phyloP scores from a whole-genome alignment of 306 rosid genomes.

The Psophocarpus tetragonolobus region DNA sequence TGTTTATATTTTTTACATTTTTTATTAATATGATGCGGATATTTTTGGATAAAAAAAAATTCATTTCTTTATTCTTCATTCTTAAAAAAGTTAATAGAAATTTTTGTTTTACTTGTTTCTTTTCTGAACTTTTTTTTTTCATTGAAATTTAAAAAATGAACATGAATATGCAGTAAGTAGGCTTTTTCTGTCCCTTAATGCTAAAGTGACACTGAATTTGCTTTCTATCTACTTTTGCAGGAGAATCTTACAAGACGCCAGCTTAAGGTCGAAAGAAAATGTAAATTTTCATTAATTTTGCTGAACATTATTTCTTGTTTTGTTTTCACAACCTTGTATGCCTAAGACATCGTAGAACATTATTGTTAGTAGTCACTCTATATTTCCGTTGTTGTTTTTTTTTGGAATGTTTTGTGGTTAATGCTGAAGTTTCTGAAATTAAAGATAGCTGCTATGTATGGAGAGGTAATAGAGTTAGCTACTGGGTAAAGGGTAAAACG shows the following conservation, averaged over 20 bases:
- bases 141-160: no score
- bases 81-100: no score
- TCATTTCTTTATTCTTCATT: no score
- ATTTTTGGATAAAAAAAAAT: no score
- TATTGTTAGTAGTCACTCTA: conserved; percentile 5
- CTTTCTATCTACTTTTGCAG: conserved; percentile 52
- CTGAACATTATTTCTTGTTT: neutral
- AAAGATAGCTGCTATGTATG: neutral
- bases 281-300: conserved; percentile 46
- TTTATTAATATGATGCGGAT: no score
- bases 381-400: neutral
- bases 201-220: conserved; percentile 33
- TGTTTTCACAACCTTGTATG: conserved; percentile 1
- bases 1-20: no score
- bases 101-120: no score
- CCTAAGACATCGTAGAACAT: neutral
- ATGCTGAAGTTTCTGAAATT: conserved; percentile 3
- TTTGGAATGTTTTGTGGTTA: neutral
- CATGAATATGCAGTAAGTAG: no score
- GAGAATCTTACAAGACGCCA: conserved; percentile 43
- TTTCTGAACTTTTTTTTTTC: no score
- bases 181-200: neutral
- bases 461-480: neutral
- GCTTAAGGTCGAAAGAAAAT: conserved; percentile 53
- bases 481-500: neutral